phyloP scores from a whole-genome alignment of 208 protist genomes.

The Giardia muris region DNA sequence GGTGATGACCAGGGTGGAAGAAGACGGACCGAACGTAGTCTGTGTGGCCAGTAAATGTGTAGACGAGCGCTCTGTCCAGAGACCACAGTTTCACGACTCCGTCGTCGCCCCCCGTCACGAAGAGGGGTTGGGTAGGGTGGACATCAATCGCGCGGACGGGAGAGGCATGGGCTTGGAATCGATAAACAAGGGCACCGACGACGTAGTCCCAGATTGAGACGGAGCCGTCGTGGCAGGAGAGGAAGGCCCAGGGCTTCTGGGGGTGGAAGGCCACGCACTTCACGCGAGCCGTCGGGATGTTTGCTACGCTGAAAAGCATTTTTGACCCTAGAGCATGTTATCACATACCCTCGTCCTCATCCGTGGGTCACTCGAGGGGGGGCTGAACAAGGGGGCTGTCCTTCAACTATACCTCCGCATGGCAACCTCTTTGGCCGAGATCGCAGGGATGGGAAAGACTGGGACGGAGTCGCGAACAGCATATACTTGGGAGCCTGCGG shows the following conservation, averaged over 20 bases:
- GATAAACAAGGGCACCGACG: background rate
- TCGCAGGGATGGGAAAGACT: too few relatives aligned
- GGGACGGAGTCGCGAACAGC: too few relatives aligned
- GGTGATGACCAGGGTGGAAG: conserved; percentile 30
- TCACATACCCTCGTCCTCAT: too few relatives aligned
- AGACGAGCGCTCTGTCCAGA: background rate
- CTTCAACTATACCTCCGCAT: too few relatives aligned
- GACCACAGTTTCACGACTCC: background rate
- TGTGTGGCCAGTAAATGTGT: conserved; percentile 17
- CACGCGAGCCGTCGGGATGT: background rate
- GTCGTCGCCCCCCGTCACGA: conserved; percentile 31
- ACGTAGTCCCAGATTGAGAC: conserved; percentile 17
- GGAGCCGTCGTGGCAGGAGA: background rate
- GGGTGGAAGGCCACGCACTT: conserved; percentile 26
- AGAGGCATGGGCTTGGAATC: background rate
- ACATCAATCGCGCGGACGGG: background rate
- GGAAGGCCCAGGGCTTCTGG: background rate
- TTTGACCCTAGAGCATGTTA: too few relatives aligned
- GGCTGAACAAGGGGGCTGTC: too few relatives aligned
- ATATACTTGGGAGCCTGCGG: too few relatives aligned
- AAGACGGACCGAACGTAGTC: conserved; percentile 34
- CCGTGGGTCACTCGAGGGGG: too few relatives aligned
- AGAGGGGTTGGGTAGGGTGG: conserved; percentile 28
- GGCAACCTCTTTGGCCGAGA: too few relatives aligned
- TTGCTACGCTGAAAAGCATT: background rate